Percentiles rank a stretch among this genome's conserved stretches.
Conservation (phyloP, 257 asterid genomes). For the Buddleja alternifolia region DNA sequence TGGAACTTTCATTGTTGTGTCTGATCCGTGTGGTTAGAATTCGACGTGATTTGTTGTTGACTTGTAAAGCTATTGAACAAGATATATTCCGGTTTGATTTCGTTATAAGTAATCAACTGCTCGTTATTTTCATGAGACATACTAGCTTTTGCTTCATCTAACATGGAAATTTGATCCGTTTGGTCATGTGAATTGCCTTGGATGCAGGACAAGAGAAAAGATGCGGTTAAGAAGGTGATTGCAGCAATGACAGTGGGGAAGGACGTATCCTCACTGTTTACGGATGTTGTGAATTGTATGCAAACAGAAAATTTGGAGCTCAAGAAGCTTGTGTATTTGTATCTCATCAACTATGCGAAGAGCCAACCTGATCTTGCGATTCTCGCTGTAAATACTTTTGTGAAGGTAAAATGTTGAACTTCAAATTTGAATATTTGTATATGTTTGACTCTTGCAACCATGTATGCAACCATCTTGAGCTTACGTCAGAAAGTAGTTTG, state of each 20-base stretch:
- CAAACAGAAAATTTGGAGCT: conserved; percentile 99
- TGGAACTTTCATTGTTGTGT: neutral
- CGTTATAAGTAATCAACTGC: neutral
- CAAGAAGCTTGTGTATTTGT: conserved; percentile 92
- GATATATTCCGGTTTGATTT: neutral
- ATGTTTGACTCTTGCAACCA: neutral
- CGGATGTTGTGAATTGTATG: conserved; percentile 99
- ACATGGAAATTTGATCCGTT: conserved; percentile 26
- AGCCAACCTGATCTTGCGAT: conserved; percentile 99
- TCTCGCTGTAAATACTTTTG: conserved; percentile 97
- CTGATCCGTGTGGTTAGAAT: conserved; percentile 18
- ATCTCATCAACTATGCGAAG: conserved; percentile 97
- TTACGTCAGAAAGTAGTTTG: no score
- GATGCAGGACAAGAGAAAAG: conserved; percentile 95
- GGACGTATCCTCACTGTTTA: conserved; percentile 95
- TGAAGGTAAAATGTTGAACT: conserved; percentile 61
- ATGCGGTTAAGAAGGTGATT: conserved; percentile 98
- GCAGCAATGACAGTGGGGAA: conserved; percentile 99
- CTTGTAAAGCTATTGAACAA: conserved; percentile 13
- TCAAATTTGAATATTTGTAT: conserved; percentile 16
- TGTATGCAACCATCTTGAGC: no score
- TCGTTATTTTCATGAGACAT: neutral
- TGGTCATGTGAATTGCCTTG: conserved; percentile 21
- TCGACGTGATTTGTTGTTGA: conserved; percentile 1
- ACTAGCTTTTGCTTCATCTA: conserved; percentile 4